Percentiles rank a stretch among this genome's conserved stretches.
Evolutionary conservation across 2,329 filamentous ascomycete species (phyloP).

Genomic region (Aquanectria penicillioides): DNA sequence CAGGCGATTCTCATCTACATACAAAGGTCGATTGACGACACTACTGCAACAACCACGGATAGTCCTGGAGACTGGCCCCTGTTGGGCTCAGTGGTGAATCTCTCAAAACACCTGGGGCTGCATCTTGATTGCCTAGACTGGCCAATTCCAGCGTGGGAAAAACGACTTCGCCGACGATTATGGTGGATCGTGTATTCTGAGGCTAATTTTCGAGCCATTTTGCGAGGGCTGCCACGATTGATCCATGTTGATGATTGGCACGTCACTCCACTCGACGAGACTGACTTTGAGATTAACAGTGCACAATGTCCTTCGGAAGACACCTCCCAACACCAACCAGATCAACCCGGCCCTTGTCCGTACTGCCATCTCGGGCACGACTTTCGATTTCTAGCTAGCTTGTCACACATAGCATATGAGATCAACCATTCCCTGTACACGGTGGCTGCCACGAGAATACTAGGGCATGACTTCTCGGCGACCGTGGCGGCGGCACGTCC

Average conservation of each 20-base stretch:
- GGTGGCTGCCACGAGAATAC: background rate
- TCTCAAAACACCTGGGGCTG: background rate
- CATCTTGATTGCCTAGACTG: background rate
- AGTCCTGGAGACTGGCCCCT: background rate
- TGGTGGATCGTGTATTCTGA: slow-evolving; percentile 10
- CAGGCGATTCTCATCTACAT: background rate
- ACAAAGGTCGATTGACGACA: background rate
- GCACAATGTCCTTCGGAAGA: slow-evolving; percentile 25
- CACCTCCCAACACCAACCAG: background rate
- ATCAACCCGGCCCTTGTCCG: background rate
- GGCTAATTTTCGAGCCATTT: background rate
- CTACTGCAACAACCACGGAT: background rate
- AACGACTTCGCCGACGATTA: background rate
- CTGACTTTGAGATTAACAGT: slow-evolving; percentile 12
- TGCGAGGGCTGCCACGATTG: background rate
- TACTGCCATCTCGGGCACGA: background rate
- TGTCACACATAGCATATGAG: background rate
- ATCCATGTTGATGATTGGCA: background rate
- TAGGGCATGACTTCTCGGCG: background rate
- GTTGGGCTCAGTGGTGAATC: background rate
- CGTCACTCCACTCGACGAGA: background rate
- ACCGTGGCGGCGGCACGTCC: background rate
- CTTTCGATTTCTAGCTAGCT: background rate
- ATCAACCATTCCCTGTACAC: background rate
- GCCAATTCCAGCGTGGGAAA: slow-evolving; percentile 4